Base-by-base conservation (phyloP, 2,329 filamentous ascomycete genomes). In the Drechslera avenae region DNA sequence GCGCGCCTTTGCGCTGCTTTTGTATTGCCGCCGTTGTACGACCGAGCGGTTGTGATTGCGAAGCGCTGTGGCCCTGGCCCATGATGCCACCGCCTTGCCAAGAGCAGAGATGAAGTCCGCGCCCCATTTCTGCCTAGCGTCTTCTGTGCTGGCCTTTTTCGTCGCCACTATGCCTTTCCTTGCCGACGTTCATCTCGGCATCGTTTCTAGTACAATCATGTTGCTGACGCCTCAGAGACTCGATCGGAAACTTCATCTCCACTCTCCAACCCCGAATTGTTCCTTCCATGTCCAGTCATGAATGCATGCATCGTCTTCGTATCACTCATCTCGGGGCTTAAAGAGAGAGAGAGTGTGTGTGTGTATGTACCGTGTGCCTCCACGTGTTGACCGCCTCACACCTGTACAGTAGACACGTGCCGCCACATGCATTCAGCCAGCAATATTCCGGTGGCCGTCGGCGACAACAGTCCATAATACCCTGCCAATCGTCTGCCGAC, bases 161-260 rank as follows among this genome's bases (percentile, higher is more conserved):
- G 31, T 46, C 35, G 28, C 35, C 52, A 49, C 46, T 28, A 54
- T 36, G 46, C 49, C 37, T 34, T 48, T 46, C 33, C 34, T 46
- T 39, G 30, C 50, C 50, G 42, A 52, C 35, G 49, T 60, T 65
- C 59, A 65, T 67, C 64, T 65, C 63, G 62, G 54, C 50, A 46
- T 50, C 50, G 50, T 23, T 48, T 52, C 49, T 42, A 46, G 32
- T 47, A 48, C 50, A 4, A 10, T 28, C 26, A 10, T 3, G 26
- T 10, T 28, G 26, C 26, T 28, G 26, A 28, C 26, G 26, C 26
- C 26, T 28, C 26, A 12, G 9, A 12, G 4, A 13, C 2, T 28
- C 26, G 9, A 28, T 12, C 7, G 19, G 7, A 7, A 28, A 8
- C 26, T 12, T 28, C 26, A 28, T 28, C 26, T 28, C 26, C 26